Evolutionary conservation across 2,329 filamentous ascomycete species (phyloP), one percentile per base, ranked within the genome.

Genomic region (Tolypocladium guangdongense): DNA sequence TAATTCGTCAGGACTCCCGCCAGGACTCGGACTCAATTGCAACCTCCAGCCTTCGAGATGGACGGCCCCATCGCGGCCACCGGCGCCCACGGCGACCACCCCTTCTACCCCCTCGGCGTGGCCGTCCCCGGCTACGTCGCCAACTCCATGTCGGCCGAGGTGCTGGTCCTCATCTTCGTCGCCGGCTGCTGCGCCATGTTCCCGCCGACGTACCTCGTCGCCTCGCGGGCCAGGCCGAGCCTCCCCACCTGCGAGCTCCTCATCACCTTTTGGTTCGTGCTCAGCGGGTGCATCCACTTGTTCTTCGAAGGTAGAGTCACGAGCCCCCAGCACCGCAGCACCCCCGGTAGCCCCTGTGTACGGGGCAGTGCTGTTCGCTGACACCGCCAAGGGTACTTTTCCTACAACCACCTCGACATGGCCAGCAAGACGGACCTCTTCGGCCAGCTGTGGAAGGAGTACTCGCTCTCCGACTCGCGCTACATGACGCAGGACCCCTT

Each of bases 201-300:
- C 55, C 68, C 74, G 27, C 62, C 74, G 8, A 83, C 83, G 4
- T 78, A 78, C 53, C 55, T 76, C 10, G 58, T 83, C 37, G 74
- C 81, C 55, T 80, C 77, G 58, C 70, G 68, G 54, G 62, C 75
- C 41, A 74, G 80, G 20, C 80, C 82, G 2, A 72, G 67, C 11
- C 64, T 89, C 51, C 71, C 73, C 36, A 67, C 61, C 8, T 66
- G 65, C 30, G 86, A 90, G 58, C 74, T 82, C 47, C 60, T 77
- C 14, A 79, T 78, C 5, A 79, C 86, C 24, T 69, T 89, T 69
- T 92, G 88, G 88, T 91, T 91, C 66, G 77, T 85, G 24, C 74
- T 92, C 16, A 88, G 86, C 77, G 79, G 71, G 66, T 78, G 59
- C 56, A 74, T 74, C 55, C 71, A 74, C 56, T 51, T 72, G 24